Percentiles rank a stretch among this genome's conserved stretches.
Conservation (phyloP, 139 green algal genomes). For the Closterium sp. region DNA sequence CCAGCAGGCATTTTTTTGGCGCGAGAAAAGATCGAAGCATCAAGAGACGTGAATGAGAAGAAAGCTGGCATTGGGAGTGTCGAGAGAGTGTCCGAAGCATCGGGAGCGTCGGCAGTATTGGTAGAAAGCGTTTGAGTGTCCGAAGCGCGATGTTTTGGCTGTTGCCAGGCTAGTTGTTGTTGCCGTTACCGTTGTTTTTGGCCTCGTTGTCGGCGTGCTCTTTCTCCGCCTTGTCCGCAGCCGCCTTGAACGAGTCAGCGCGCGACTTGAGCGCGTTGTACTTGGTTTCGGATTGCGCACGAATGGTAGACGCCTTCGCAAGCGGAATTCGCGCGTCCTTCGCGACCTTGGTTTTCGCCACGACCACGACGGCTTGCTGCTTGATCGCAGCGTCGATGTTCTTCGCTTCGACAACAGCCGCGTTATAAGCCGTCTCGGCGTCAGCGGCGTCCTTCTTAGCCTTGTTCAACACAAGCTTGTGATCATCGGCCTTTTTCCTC, state of each 20-base stretch:
- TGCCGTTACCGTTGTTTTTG: neutral
- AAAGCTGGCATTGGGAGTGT: no score
- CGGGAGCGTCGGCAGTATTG: no score
- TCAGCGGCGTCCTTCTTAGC: neutral
- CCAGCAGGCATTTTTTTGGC: neutral
- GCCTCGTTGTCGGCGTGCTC: no score
- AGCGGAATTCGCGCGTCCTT: neutral
- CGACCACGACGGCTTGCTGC: neutral
- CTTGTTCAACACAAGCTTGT: neutral
- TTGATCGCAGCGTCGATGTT: neutral
- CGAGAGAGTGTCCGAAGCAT: no score
- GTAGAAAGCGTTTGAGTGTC: no score
- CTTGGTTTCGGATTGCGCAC: neutral
- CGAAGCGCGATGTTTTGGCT: no score
- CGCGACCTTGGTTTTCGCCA: neutral
- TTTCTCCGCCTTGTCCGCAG: neutral
- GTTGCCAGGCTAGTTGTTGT: no score
- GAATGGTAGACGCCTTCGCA: neutral
- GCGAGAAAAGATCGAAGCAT: neutral
- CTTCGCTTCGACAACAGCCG: neutral
- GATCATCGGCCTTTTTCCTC: neutral
- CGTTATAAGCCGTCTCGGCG: neutral
- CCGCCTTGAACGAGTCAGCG: neutral
- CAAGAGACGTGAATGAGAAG: no score
- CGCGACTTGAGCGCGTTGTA: neutral